These are phyloP conservation scores for Trametopsis cervina DNA, from an alignment of 768 basidiomycete species.

Conservation along the genomic window DNA sequence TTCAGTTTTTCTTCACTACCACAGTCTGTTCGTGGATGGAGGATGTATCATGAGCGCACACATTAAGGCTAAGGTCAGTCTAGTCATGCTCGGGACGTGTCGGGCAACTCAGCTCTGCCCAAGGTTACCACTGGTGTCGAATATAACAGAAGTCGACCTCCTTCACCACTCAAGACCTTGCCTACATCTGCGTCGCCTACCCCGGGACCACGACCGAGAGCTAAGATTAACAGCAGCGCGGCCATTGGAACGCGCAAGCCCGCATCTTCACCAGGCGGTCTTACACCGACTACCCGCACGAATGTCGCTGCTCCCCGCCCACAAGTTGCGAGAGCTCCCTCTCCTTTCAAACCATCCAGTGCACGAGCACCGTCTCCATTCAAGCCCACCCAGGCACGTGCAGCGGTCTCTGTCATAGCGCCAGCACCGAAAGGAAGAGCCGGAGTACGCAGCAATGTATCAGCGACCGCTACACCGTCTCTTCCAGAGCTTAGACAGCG, in stretches of 20 bases:
- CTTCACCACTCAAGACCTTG: slow-evolving; percentile 39
- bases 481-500: slow-evolving; percentile 24
- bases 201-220: slow-evolving; percentile 39
- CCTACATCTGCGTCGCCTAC: slow-evolving; percentile 22
- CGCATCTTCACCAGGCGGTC: slow-evolving; percentile 12
- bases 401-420: slow-evolving; percentile 26
- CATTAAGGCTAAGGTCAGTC: slow-evolving; percentile 40
- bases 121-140: slow-evolving; percentile 51
- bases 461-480: slow-evolving; percentile 14
- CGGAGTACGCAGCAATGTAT: slow-evolving; percentile 18
- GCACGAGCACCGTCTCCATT: slow-evolving; percentile 32
- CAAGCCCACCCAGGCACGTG: slow-evolving; percentile 23
- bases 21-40: background rate
- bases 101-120: slow-evolving; percentile 12
- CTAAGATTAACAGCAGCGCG: slow-evolving; percentile 55
- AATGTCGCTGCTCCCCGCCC: slow-evolving; percentile 16
- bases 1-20: background rate
- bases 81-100: slow-evolving; percentile 1
- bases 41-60: slow-evolving; percentile 30
- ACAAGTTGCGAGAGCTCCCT: slow-evolving; percentile 7
- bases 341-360: slow-evolving; percentile 24
- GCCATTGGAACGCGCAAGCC: slow-evolving; percentile 20
- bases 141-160: slow-evolving; percentile 36
- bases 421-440: slow-evolving; percentile 19
- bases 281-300: slow-evolving; percentile 13